A percentile compares a stretch with the other conserved stretches of the same genome.
Conservation (phyloP, 306 rosid genomes). For the Senna siamea region DNA sequence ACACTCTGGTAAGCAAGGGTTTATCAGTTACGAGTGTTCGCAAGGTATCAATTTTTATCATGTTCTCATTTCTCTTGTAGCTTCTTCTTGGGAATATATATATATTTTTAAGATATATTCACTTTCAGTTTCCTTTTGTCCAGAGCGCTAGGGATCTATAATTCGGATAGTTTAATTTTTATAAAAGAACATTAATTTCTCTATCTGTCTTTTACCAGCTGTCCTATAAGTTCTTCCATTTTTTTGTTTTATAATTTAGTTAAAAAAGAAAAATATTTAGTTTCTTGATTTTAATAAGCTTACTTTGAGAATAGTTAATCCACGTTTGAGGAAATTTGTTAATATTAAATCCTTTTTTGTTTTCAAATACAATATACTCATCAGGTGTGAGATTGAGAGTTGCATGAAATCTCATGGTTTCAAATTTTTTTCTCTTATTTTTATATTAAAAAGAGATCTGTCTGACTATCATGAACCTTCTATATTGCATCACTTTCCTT, state of each 20-base stretch:
- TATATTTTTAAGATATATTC: background rate
- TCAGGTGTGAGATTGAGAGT: background rate
- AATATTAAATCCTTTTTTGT: background rate
- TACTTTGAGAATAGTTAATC: background rate
- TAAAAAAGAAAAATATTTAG: background rate
- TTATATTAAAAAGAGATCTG: background rate
- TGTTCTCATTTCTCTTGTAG: background rate
- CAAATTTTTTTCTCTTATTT: background rate
- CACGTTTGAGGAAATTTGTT: background rate
- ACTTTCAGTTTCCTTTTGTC: background rate
- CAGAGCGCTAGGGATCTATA: slow-evolving; percentile 15
- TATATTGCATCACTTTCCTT: background rate
- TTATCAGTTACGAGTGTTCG: slow-evolving; percentile 85
- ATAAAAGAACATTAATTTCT: background rate
- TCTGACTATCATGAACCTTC: background rate
- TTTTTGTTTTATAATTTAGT: background rate
- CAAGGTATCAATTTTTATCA: slow-evolving; percentile 62
- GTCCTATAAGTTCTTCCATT: background rate
- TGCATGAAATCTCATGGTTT: background rate
- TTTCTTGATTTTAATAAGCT: background rate
- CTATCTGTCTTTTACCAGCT: background rate
- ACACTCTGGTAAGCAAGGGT: slow-evolving; percentile 92
- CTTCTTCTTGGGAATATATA: slow-evolving; percentile 9
- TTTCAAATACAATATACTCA: background rate
- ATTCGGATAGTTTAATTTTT: background rate